Percentiles rank a stretch among this genome's conserved stretches.
phyloP scores from a whole-genome alignment of 106 monocot genomes.

The Phalaenopsis aphrodite region DNA sequence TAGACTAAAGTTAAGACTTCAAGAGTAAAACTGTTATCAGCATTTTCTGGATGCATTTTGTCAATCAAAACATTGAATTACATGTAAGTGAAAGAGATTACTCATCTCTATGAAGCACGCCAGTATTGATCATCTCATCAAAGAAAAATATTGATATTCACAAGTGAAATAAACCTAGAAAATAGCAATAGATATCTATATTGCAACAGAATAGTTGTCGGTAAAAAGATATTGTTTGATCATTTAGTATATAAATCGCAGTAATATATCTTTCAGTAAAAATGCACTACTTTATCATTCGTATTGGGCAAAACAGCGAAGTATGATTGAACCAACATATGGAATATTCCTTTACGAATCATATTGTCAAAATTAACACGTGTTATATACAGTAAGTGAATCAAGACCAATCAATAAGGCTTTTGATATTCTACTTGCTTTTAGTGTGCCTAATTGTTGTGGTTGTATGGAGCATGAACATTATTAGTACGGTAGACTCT shows the following conservation, averaged over 20 bases:
- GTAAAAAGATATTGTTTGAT: no score
- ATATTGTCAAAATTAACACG: not conserved
- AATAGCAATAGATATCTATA: not conserved
- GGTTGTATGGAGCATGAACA: no score
- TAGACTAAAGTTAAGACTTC: not conserved
- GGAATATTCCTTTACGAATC: not conserved
- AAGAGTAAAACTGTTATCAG: not conserved
- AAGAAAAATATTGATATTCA: not conserved
- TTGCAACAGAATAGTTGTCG: no score
- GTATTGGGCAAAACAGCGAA: not conserved
- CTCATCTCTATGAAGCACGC: not conserved
- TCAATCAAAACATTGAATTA: not conserved
- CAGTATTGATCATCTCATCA: not conserved
- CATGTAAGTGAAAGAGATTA: not conserved
- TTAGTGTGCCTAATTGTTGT: no score
- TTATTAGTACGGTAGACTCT: no score
- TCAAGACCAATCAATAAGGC: no score
- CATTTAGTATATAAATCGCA: no score
- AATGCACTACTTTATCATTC: not conserved
- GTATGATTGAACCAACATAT: not conserved
- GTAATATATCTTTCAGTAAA: no score
- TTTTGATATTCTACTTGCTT: no score
- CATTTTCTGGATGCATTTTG: not conserved
- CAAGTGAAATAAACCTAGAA: not conserved
- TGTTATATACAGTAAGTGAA: no score